A percentile compares a stretch with the other conserved stretches of the same genome.
These are phyloP conservation scores for Rutidosis leptorrhynchoides DNA, from an alignment of 129 eudicot genomes.

Conservation along the genomic window DNA sequence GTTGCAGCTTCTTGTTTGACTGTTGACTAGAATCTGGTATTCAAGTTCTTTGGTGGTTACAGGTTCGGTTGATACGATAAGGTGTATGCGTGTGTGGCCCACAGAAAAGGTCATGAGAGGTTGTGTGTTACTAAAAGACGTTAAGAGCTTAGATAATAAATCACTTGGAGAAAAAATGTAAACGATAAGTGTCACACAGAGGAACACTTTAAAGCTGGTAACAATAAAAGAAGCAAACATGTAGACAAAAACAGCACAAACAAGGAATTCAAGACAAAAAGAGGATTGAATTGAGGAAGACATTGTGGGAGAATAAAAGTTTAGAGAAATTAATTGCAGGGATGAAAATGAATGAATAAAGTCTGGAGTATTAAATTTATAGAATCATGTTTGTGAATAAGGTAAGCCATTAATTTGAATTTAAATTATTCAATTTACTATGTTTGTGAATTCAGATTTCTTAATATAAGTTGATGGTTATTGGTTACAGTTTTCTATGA, in stretches of 20 bases:
- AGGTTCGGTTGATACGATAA: neutral
- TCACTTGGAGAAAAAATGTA: neutral
- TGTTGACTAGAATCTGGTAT: neutral
- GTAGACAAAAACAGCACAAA: neutral
- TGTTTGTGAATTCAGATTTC: neutral
- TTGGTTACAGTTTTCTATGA: neutral
- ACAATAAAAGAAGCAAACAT: neutral
- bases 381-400: neutral
- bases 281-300: neutral
- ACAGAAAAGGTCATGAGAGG: neutral
- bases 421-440: neutral
- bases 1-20: neutral
- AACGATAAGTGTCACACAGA: neutral
- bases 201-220: neutral
- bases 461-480: neutral
- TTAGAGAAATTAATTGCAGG: neutral
- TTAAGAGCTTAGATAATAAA: neutral
- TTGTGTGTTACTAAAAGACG: neutral
- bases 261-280: neutral
- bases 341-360: neutral
- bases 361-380: neutral
- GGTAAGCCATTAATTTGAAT: neutral
- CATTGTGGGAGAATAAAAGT: neutral
- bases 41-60: neutral
- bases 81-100: neutral